A percentile compares a stretch with the other conserved stretches of the same genome.
These are phyloP conservation scores for Medicago arabica DNA, from an alignment of 306 rosid species.

Conservation along the genomic window DNA sequence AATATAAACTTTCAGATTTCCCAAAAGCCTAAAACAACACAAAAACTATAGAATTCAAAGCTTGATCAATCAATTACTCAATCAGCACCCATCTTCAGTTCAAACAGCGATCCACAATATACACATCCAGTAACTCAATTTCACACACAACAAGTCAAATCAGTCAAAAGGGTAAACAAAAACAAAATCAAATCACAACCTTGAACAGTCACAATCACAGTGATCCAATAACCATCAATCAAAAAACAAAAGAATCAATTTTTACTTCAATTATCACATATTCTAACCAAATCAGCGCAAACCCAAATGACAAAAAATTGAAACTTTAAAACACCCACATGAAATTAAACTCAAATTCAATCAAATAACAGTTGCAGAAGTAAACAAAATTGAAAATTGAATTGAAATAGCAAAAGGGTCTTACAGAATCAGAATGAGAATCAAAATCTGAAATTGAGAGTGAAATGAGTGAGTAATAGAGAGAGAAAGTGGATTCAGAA, in stretches of 20 bases:
- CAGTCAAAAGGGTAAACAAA: conserved; percentile 39
- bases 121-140: conserved; percentile 41
- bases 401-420: conserved; percentile 37
- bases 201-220: conserved; percentile 29
- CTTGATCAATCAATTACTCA: not conserved
- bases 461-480: conserved; percentile 33
- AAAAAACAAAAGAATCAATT: conserved; percentile 31
- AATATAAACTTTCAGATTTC: conserved; percentile 13
- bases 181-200: conserved; percentile 35
- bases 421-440: not conserved
- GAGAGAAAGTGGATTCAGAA: conserved; percentile 26
- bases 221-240: conserved; percentile 30
- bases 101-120: conserved; percentile 27
- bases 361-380: conserved; percentile 36
- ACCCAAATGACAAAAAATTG: conserved; percentile 1
- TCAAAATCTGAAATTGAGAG: conserved; percentile 38
- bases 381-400: conserved; percentile 32
- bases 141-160: conserved; percentile 44
- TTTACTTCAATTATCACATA: conserved; percentile 41
- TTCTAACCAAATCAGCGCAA: conserved; percentile 39
- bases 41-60: conserved; percentile 16
- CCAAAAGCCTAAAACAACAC: conserved; percentile 15
- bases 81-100: not conserved
- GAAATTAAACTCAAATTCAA: conserved; percentile 27
- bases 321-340: conserved; percentile 28